phyloP scores from a whole-genome alignment of 2,329 filamentous ascomycete species.

The Cladophialophora immunda region DNA sequence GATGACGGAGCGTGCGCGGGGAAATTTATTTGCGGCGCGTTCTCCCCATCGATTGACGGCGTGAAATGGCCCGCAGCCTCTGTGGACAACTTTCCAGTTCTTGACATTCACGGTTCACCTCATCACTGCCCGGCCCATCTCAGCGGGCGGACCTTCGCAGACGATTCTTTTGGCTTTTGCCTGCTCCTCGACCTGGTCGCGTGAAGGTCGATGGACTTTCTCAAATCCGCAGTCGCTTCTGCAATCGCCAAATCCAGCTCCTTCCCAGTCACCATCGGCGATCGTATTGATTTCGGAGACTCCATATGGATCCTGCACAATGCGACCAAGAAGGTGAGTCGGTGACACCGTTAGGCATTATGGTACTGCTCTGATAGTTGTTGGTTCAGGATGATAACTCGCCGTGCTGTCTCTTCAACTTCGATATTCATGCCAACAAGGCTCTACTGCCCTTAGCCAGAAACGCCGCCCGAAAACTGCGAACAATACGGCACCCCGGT shows the following conservation, averaged over 20 bases:
- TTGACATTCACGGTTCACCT: not conserved
- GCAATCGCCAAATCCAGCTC: slow-evolving; percentile 94
- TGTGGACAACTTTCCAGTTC: slow-evolving; percentile 16
- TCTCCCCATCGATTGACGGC: slow-evolving; percentile 3
- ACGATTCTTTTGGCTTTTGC: not conserved
- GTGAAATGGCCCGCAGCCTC: slow-evolving; percentile 25
- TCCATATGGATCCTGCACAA: slow-evolving; percentile 98
- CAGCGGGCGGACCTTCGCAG: not conserved
- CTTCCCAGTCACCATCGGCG: slow-evolving; percentile 91
- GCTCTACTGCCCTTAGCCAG: slow-evolving; percentile 84
- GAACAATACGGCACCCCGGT: slow-evolving; percentile 91
- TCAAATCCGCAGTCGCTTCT: slow-evolving; percentile 96
- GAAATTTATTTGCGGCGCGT: slow-evolving; percentile 25
- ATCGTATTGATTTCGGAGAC: slow-evolving; percentile 88
- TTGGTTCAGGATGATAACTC: slow-evolving; percentile 83
- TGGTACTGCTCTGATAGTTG: not conserved
- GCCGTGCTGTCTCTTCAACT: slow-evolving; percentile 95
- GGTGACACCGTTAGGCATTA: slow-evolving; percentile 1
- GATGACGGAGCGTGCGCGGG: slow-evolving; percentile 29
- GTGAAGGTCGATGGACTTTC: slow-evolving; percentile 79
- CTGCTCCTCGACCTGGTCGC: slow-evolving; percentile 3
- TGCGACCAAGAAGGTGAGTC: slow-evolving; percentile 82
- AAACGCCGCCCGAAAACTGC: slow-evolving; percentile 92
- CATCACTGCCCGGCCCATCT: not conserved
- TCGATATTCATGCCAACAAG: slow-evolving; percentile 84